Base-by-base conservation (phyloP, 1,139 yeast genomes). In the Taphrina confusa region DNA sequence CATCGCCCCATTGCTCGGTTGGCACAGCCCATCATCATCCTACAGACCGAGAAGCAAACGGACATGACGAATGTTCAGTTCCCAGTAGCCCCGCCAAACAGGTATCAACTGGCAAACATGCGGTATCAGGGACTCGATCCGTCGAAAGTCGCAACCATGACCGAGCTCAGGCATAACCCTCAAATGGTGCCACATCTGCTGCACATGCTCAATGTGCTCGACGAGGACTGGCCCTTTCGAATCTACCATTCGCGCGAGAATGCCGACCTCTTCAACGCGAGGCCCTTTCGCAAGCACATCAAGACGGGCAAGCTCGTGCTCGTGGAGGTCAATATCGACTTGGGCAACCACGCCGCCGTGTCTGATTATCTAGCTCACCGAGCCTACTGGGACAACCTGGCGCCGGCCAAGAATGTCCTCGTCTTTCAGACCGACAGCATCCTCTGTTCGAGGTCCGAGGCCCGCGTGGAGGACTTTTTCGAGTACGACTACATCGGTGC, bases 171-270 rank as follows among this genome's bases (percentile, higher is more conserved):
- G 37, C 14, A 25, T 3, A 51, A 54, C 18, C 51, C 58, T 4
- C 40, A 33, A 9, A 31, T 54, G 25, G 40, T 54, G 20, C 58
- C 58, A 16, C 31, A 22, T 14, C n/a, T 54, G 12, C 8, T 54
- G 16, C 51, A 54, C 58, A 37, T 54, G 28, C 42, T 54, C n/a
- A 33, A 27, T n/a, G 34, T 30, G 12, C 25, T 54, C 9, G 51
- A 34, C 12, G 51, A 54, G 27, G 58, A 54, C 20, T 54, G 58
- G 58, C 51, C 58, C 20, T 54, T 54, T 18, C 25, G 49, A 31
- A 54, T 54, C 25, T 54, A 54, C 40, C 58, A 54, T 36, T 44
- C 51, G 14, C 23, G 25, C 20, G 40, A 54, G 16, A 54, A 54
- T 44, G 58, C 49, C n/a, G 27, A 44, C 2, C 12, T 54, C 36